phyloP scores from a whole-genome alignment of 2,329 filamentous ascomycete genomes.

The Esteya vermicola region DNA sequence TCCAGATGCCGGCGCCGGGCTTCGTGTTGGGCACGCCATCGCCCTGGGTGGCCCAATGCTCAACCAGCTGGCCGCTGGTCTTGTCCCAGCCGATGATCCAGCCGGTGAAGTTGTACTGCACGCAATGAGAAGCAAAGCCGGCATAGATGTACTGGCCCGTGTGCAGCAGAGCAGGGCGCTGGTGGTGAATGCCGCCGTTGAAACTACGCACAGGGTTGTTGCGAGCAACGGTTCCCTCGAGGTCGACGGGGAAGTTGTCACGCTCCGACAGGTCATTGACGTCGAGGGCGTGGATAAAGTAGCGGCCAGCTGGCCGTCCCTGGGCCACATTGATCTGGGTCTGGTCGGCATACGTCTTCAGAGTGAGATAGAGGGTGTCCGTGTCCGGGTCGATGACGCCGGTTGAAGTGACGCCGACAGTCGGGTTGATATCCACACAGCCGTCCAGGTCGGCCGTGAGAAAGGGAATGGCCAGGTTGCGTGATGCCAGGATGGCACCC shows the following conservation, averaged over 20 bases:
- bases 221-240: slow-evolving; percentile 27
- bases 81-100: slow-evolving; percentile 34
- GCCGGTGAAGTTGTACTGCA: slow-evolving; percentile 35
- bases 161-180: slow-evolving; percentile 30
- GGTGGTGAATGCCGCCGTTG: slow-evolving; percentile 31
- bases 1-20: slow-evolving; percentile 30
- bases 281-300: slow-evolving; percentile 29
- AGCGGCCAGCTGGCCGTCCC: slow-evolving; percentile 25
- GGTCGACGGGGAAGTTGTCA: slow-evolving; percentile 24
- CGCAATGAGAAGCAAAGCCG: slow-evolving; percentile 35
- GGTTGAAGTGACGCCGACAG: slow-evolving; percentile 31
- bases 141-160: slow-evolving; percentile 31
- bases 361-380: slow-evolving; percentile 31
- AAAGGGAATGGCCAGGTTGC: slow-evolving; percentile 31
- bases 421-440: slow-evolving; percentile 31
- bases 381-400: slow-evolving; percentile 35
- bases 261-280: slow-evolving; percentile 27
- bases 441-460: slow-evolving; percentile 28
- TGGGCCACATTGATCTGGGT: slow-evolving; percentile 18
- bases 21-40: slow-evolving; percentile 24
- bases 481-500: slow-evolving; percentile 23
- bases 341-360: slow-evolving; percentile 32
- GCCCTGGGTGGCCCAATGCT: slow-evolving; percentile 28
- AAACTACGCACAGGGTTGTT: slow-evolving; percentile 31
- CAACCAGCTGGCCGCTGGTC: slow-evolving; percentile 26